Evolutionary conservation across 805 yeast species (phyloP).

Genomic region (Schizosaccharomyces japonicus): DNA sequence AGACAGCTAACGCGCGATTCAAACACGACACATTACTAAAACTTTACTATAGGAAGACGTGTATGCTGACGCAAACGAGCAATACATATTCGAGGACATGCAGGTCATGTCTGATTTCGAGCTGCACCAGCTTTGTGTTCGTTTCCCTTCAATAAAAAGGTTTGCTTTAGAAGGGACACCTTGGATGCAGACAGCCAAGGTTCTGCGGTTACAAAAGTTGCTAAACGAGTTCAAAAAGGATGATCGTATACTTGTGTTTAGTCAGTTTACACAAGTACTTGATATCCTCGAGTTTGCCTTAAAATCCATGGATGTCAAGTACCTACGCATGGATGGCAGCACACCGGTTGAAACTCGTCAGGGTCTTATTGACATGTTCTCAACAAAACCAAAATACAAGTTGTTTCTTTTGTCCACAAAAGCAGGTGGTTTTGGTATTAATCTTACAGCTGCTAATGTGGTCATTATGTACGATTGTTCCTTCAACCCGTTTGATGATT

Average conservation of each 20-base stretch:
- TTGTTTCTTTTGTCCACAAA: slow-evolving; percentile 76
- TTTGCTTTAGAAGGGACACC: slow-evolving; percentile 30
- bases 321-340: slow-evolving; percentile 73
- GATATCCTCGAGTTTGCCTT: slow-evolving; percentile 67
- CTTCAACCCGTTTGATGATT: slow-evolving; percentile 94
- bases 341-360: slow-evolving; percentile 87
- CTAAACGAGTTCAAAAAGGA: slow-evolving; percentile 31
- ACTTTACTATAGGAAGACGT: slow-evolving; percentile 34
- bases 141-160: slow-evolving; percentile 42
- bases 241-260: slow-evolving; percentile 56
- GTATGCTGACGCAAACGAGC: slow-evolving; percentile 34
- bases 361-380: slow-evolving; percentile 67
- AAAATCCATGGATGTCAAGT: slow-evolving; percentile 37
- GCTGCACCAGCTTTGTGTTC: slow-evolving; percentile 45
- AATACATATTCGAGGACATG: slow-evolving; percentile 80
- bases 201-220: slow-evolving; percentile 30
- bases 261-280: slow-evolving; percentile 76
- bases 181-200: slow-evolving; percentile 43
- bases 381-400: slow-evolving; percentile 59
- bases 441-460: slow-evolving; percentile 78
- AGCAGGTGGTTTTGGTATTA: slow-evolving; percentile 98
- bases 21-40: too few species aligned
- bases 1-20: background rate
- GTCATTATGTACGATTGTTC: slow-evolving; percentile 83
- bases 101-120: slow-evolving; percentile 83